These are phyloP conservation scores for Thielaviopsis cerberus DNA, from an alignment of 2,329 filamentous ascomycete genomes.

Conservation along the genomic window DNA sequence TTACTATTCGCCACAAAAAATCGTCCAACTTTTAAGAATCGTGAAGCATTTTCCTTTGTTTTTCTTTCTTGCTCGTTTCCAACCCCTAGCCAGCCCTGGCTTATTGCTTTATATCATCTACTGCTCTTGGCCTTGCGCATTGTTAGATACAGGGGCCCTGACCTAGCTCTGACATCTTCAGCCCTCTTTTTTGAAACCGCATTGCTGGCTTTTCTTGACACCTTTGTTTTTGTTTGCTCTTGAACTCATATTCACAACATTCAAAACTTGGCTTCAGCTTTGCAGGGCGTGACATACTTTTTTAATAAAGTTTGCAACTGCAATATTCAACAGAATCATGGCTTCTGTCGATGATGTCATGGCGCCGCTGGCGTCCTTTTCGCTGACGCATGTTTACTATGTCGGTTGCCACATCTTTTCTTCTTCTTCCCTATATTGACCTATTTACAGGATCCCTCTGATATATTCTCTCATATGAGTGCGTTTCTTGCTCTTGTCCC, in stretches of 20 bases:
- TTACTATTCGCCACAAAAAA: too few relatives aligned
- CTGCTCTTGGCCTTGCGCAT: too few relatives aligned
- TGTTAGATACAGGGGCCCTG: not conserved
- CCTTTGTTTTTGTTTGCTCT: not conserved
- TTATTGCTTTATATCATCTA: too few relatives aligned
- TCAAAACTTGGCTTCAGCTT: too few relatives aligned
- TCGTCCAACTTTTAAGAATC: too few relatives aligned
- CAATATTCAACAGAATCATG: not conserved
- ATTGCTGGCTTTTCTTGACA: not conserved
- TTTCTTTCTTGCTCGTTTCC: too few relatives aligned
- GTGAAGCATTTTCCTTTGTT: too few relatives aligned
- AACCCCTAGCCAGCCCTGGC: too few relatives aligned
- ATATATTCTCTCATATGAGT: conserved; percentile 68
- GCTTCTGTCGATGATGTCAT: conserved; percentile 1
- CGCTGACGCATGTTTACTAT: conserved; percentile 91
- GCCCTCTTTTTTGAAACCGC: conserved; percentile 2
- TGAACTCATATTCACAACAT: not conserved
- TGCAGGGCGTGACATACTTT: too few relatives aligned
- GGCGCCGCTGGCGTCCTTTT: conserved; percentile 62
- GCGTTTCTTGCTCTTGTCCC: conserved; percentile 89
- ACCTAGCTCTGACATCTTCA: not conserved
- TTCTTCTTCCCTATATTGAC: not conserved
- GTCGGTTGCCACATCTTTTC: conserved; percentile 33
- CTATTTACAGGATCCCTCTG: conserved; percentile 55
- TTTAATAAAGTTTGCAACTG: too few relatives aligned